Evolutionary conservation across 192 early-diverging fungal genomes (phyloP), one percentile per base, ranked within the genome.

Genomic region (Thamnidium elegans): DNA sequence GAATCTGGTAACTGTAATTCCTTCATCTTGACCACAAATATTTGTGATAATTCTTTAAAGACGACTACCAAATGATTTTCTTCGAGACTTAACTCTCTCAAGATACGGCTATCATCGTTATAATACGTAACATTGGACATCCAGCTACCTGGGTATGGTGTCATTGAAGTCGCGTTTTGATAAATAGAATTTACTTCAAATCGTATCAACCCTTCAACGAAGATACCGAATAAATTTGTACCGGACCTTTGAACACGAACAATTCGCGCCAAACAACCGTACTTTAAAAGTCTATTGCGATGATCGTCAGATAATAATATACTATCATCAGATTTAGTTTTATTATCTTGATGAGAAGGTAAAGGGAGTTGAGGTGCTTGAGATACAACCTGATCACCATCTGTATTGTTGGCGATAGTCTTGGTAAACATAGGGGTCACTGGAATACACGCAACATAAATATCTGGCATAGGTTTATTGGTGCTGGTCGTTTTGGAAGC

Each of bases 1-100:
- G 84, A 73, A 0, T 83, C 73, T 3, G 91, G 91, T 14, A 93
- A 66, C 53, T 89, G 82, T 14, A 93, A 71, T 21, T 87, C 84
- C 68, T 63, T 82, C 58, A 73, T 82, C 68, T 75, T 84, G 64
- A 63, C 42, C 13, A 79, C 66, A 73, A 86, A 80, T 31, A 76
- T 69, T 5, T 71, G 68, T 30, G 81, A 79, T 17, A 78, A 76
- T 14, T 84, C 67, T 34, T 84, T 78, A 54, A 89, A 74, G 14
- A 74, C 76, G 17, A 86, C 64, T 30, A 80, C 78, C 9, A 77
- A 63, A 8, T 81, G 78, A 11, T 79, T 77, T 10, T 84, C 64
- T 50, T 86, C 87, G n/a, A 26, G 1, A 13, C 19, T 23, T 9
- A 48, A 13, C 9, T 39, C 2, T 39, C 0, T 3, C 0, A 39